Conservation (phyloP, 805 yeast species). For the Isabelozyma rhagii region DNA sequence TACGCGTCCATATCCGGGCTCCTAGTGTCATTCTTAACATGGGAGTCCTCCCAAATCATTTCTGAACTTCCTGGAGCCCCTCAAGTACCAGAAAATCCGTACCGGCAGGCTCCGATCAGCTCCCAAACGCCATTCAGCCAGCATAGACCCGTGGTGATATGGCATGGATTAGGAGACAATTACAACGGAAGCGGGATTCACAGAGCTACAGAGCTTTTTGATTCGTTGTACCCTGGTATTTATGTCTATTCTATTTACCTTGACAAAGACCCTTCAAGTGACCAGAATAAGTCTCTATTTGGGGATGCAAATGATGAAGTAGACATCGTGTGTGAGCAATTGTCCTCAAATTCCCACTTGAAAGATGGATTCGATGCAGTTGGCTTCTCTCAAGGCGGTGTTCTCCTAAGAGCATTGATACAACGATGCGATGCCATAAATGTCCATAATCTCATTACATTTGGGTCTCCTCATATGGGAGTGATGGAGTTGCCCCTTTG, state of each 20-base stretch:
- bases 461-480: conserved; percentile 83
- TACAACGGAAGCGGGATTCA: conserved; percentile 61
- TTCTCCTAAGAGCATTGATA: conserved; percentile 65
- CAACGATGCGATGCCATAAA: conserved; percentile 48
- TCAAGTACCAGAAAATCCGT: not conserved
- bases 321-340: conserved; percentile 51
- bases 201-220: conserved; percentile 41
- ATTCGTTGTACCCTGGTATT: conserved; percentile 45
- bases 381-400: conserved; percentile 83
- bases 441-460: conserved; percentile 58
- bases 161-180: conserved; percentile 86
- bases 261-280: conserved; percentile 47
- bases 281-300: conserved; percentile 52
- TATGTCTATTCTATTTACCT: conserved; percentile 53
- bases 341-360: conserved; percentile 45
- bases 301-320: conserved; percentile 61
- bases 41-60: not conserved
- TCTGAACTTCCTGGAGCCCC: not conserved
- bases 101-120: not conserved
- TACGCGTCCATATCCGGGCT: not conserved
- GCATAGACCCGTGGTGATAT: conserved; percentile 55
- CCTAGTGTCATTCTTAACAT: not conserved
- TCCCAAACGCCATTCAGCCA: not conserved
- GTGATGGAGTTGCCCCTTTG: conserved; percentile 67
- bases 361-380: conserved; percentile 62